Evolutionary conservation across 306 rosid species (phyloP).

Genomic region (Leucaena leucocephala): DNA sequence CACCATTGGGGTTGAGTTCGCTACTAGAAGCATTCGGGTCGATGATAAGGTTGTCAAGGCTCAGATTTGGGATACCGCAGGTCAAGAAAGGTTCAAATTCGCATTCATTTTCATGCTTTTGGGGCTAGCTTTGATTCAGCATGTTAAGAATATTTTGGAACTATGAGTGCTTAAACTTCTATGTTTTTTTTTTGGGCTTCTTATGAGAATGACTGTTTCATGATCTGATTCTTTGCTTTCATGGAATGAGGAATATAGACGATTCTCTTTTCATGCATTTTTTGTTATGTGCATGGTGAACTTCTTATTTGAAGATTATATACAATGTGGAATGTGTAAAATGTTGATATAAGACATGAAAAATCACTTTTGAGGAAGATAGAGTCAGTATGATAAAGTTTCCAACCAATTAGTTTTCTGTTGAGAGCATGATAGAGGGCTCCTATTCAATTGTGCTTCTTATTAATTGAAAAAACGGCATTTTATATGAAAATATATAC

Average conservation of each 20-base stretch:
- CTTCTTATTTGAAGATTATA: conserved; percentile 5
- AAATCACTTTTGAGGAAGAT: background rate
- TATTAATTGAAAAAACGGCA: background rate
- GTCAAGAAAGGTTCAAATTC: conserved; percentile 73
- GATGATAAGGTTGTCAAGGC: conserved; percentile 89
- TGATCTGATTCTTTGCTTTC: conserved; percentile 18
- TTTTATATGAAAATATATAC: background rate
- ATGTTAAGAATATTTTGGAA: no score
- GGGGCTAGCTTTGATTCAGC: background rate
- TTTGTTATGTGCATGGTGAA: background rate
- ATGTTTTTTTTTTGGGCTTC: background rate
- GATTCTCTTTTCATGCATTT: conserved; percentile 14
- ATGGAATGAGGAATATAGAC: background rate
- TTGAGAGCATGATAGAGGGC: background rate
- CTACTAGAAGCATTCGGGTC: conserved; percentile 81
- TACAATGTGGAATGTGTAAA: background rate
- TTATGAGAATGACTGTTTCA: background rate
- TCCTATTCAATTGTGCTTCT: background rate
- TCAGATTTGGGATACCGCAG: conserved; percentile 96
- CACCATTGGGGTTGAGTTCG: conserved; percentile 90
- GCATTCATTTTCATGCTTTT: background rate
- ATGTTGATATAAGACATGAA: background rate
- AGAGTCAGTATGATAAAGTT: background rate
- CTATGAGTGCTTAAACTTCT: background rate
- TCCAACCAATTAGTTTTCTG: background rate